A percentile compares a stretch with the other conserved stretches of the same genome.
phyloP scores from a whole-genome alignment of 148 eudicot genomes.

The Silene uniflora region DNA sequence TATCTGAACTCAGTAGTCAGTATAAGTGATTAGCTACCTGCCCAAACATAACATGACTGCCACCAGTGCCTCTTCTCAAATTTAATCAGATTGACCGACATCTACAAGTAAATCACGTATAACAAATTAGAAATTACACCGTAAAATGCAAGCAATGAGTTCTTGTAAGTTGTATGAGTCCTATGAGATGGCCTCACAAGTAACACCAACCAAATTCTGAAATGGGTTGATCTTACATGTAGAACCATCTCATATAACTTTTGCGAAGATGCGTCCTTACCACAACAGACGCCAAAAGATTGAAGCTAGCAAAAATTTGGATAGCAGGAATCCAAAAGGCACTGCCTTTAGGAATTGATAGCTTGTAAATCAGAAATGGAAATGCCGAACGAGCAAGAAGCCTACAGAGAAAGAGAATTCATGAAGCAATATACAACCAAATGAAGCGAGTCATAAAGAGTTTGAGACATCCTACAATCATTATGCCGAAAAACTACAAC shows the following conservation, averaged over 20 bases:
- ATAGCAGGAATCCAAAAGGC: conserved; percentile 73
- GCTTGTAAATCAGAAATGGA: conserved; percentile 57
- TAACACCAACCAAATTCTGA: too few relatives aligned
- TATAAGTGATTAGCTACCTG: conserved; percentile 37
- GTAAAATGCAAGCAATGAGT: neutral
- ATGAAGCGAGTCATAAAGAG: neutral
- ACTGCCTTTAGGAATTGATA: conserved; percentile 72
- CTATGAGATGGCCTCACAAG: too few relatives aligned
- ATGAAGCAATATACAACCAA: neutral
- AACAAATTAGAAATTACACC: neutral
- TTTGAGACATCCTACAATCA: neutral
- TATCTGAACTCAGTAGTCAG: neutral
- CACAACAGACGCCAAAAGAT: conserved; percentile 61
- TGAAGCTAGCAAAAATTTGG: conserved; percentile 75
- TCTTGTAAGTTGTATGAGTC: too few relatives aligned
- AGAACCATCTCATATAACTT: too few relatives aligned
- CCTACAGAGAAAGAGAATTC: conserved; percentile 28
- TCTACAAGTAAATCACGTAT: conserved; percentile 37
- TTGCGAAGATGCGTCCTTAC: conserved; percentile 32
- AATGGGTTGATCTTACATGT: too few relatives aligned
- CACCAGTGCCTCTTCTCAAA: conserved; percentile 62
- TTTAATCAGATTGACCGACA: conserved; percentile 60
- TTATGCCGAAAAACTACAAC: neutral
- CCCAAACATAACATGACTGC: conserved; percentile 92
- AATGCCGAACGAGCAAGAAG: conserved; percentile 55